phyloP scores from a whole-genome alignment of 768 basidiomycete genomes.

The Boletellus emodensis region DNA sequence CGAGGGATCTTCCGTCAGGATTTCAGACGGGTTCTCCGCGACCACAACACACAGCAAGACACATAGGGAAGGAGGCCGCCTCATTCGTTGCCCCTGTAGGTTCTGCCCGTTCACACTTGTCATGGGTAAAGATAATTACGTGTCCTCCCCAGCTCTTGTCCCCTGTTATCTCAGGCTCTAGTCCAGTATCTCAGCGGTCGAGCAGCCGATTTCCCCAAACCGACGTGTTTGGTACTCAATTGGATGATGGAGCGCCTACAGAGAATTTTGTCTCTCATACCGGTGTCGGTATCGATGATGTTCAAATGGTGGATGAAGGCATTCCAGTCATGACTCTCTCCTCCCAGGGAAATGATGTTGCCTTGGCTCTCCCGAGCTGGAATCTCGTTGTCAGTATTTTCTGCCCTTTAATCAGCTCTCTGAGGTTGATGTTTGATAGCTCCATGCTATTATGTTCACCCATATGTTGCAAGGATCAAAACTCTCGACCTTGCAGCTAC shows the following conservation, averaged over 20 bases:
- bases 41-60: slow-evolving; percentile 13
- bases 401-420: neutral
- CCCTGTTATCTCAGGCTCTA: slow-evolving; percentile 23
- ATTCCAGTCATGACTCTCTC: slow-evolving; percentile 6
- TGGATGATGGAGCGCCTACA: slow-evolving; percentile 8
- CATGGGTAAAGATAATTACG: neutral
- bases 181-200: slow-evolving; percentile 15
- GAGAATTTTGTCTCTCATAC: slow-evolving; percentile 13
- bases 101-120: neutral
- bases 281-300: slow-evolving; percentile 30
- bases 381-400: slow-evolving; percentile 47
- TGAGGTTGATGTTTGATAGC: slow-evolving; percentile 33
- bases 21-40: slow-evolving; percentile 20
- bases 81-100: slow-evolving; percentile 7
- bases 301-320: slow-evolving; percentile 32
- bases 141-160: slow-evolving; percentile 3
- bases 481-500: slow-evolving; percentile 48
- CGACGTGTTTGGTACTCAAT: slow-evolving; percentile 18
- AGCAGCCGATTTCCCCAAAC: slow-evolving; percentile 10
- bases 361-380: slow-evolving; percentile 46
- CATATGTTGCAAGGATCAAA: slow-evolving; percentile 42
- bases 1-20: slow-evolving; percentile 24
- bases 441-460: slow-evolving; percentile 57
- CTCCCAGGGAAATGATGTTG: slow-evolving; percentile 31
- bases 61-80: slow-evolving; percentile 18